Base-by-base conservation (phyloP, 352 stramenopile species). In the Sclerospora graminicola region DNA sequence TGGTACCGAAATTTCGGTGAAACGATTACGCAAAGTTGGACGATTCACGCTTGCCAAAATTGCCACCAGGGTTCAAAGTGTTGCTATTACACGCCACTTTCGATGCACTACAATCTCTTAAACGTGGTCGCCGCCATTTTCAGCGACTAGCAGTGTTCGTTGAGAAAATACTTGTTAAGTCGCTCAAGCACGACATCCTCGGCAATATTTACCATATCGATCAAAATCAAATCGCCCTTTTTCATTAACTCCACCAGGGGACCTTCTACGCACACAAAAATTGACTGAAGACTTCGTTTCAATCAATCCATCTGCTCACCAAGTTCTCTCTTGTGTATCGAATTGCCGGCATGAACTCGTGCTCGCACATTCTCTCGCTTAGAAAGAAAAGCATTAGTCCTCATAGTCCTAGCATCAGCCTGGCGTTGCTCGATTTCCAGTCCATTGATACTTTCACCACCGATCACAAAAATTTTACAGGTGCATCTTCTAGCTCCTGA, bases 1-100 rank as follows among this genome's bases (percentile, higher is more conserved):
- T 8, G 96, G 95, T 9, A 99, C 96, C 96, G 96, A 99, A 51
- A 99, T 98, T 72, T 99, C 96, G 3, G 97, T 99, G 58, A 99
- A 99, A 14, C 97, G 92, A 48, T 97, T 99, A 39, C 97, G 82
- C 20, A 99, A 70, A 15, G 97, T 97, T 15, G 97, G 97, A 99
- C 5, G 99, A 70, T 53, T 99, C 97, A 13, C 96, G 82, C 69
- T 99, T 99, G 16, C 97, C 97, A 66, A 99, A 99, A 65, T 99
- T 97, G 36, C 97, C 97, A 23, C 97, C 97, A 33, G 97, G 97
- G 69, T 99, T 99, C 97, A n/a, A n/a, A 99, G 99, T 15, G 97
- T 99, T 4, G 97, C 97, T 69, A 99, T 95, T 36, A 99, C 93
- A 46, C 93, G 82, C 76, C 98, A 99, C 52, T 89, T 80, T 0